Evolutionary conservation across 2,329 filamentous ascomycete genomes (phyloP).

Genomic region (Phyllachora maydis): DNA sequence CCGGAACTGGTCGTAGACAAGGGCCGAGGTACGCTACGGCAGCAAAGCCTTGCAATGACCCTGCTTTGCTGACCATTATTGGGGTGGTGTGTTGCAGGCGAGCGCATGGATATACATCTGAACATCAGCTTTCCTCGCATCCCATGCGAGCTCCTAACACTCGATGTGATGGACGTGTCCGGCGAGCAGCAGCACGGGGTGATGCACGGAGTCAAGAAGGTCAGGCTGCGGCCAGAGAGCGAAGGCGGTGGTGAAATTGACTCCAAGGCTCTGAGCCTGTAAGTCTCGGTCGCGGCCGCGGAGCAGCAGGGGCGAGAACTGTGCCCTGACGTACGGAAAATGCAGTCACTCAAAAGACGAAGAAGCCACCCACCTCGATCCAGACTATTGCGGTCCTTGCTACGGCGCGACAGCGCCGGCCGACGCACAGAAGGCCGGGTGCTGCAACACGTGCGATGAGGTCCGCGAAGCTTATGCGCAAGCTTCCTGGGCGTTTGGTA

Average conservation of each 20-base stretch:
- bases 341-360: conserved; percentile 46
- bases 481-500: conserved; percentile 82
- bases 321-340: conserved; percentile 4
- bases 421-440: conserved; percentile 59
- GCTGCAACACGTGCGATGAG: conserved; percentile 94
- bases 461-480: conserved; percentile 85
- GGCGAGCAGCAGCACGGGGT: conserved; percentile 93
- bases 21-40: conserved; percentile 50
- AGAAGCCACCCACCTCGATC: conserved; percentile 59
- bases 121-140: conserved; percentile 91
- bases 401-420: conserved; percentile 64
- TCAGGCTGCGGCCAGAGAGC: conserved; percentile 49
- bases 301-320: conserved; percentile 4
- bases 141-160: conserved; percentile 84
- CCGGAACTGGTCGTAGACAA: conserved; percentile 95
- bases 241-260: conserved; percentile 66
- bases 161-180: conserved; percentile 98
- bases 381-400: conserved; percentile 81
- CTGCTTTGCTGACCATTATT: neutral
- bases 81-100: conserved; percentile 28
- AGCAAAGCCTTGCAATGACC: neutral
- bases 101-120: conserved; percentile 98
- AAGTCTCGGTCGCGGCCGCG: conserved; percentile 11
- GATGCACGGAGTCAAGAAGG: conserved; percentile 79
- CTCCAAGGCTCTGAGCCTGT: conserved; percentile 45